Conservation (phyloP, 2,329 filamentous ascomycete genomes). For the Stachybotrys echinatus region DNA sequence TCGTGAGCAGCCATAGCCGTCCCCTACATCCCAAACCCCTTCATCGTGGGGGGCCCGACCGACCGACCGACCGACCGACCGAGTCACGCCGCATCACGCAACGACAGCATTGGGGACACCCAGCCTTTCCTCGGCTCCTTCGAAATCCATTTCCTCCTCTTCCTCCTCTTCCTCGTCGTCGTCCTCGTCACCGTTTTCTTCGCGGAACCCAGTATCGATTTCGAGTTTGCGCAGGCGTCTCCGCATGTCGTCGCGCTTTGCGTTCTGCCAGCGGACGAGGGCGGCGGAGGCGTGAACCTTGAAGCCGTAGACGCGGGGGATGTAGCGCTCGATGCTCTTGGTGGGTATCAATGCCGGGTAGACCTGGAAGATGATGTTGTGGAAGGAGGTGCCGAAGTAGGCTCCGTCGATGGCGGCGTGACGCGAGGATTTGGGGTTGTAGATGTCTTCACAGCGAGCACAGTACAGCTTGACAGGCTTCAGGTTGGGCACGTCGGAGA, state of each 20-base stretch:
- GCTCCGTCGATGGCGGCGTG: conserved; percentile 95
- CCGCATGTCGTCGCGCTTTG: conserved; percentile 76
- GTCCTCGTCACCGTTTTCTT: conserved; percentile 55
- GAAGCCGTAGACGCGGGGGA: conserved; percentile 91
- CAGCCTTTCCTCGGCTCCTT: conserved; percentile 16
- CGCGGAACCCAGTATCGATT: conserved; percentile 76
- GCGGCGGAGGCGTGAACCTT: conserved; percentile 87
- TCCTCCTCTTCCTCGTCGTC: conserved; percentile 61
- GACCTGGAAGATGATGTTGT: conserved; percentile 98
- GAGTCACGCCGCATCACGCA: background rate
- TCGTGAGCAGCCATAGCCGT: too few relatives aligned
- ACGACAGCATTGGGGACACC: background rate
- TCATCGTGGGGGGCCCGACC: too few relatives aligned
- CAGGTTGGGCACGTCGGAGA: conserved; percentile 80
- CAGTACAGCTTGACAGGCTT: conserved; percentile 97
- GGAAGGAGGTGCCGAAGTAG: conserved; percentile 97
- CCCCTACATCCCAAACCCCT: too few relatives aligned
- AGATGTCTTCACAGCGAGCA: conserved; percentile 93
- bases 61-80: too few relatives aligned
- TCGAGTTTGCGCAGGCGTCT: conserved; percentile 64
- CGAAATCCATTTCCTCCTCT: conserved; percentile 33
- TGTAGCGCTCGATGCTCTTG: conserved; percentile 81
- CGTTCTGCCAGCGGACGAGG: conserved; percentile 85
- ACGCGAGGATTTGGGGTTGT: conserved; percentile 96
- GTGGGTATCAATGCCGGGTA: conserved; percentile 84